A percentile compares a stretch with the other conserved stretches of the same genome.
These are phyloP conservation scores for Nigrospora oryzae DNA, from an alignment of 2,329 filamentous ascomycete species.

Conservation along the genomic window DNA sequence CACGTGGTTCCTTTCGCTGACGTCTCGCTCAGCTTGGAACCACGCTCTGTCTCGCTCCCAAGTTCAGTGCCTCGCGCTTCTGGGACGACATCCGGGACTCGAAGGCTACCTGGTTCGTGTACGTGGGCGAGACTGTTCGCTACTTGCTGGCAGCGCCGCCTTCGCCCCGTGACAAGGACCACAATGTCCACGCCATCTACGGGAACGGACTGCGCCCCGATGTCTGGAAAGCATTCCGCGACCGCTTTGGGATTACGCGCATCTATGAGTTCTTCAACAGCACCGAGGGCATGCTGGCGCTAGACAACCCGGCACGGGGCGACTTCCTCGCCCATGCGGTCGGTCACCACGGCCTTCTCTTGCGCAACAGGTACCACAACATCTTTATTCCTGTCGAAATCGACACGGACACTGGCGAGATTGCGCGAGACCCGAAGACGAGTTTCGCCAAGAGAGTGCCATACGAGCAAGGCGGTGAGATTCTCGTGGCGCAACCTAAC, in stretches of 20 bases:
- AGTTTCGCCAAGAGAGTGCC: slow-evolving; percentile 56
- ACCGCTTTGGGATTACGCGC: slow-evolving; percentile 53
- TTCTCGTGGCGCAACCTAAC: slow-evolving; percentile 50
- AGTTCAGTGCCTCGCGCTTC: slow-evolving; percentile 62
- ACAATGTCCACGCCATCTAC: slow-evolving; percentile 50
- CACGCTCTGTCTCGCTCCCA: slow-evolving; percentile 54
- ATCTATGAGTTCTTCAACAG: slow-evolving; percentile 73
- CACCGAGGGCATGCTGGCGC: slow-evolving; percentile 59
- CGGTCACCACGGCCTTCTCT: slow-evolving; percentile 61
- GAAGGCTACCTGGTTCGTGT: slow-evolving; percentile 62
- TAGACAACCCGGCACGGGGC: slow-evolving; percentile 52
- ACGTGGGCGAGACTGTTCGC: slow-evolving; percentile 69
- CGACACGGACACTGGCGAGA: slow-evolving; percentile 59
- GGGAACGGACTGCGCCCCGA: slow-evolving; percentile 63
- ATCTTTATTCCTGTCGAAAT: slow-evolving; percentile 58
- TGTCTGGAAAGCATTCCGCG: slow-evolving; percentile 56
- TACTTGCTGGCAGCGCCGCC: slow-evolving; percentile 64
- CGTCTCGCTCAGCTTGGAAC: slow-evolving; percentile 23
- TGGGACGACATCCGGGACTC: slow-evolving; percentile 65
- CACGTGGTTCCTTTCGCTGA: slow-evolving; percentile 6
- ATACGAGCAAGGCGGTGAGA: slow-evolving; percentile 66
- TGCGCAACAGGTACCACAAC: slow-evolving; percentile 43
- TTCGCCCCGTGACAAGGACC: slow-evolving; percentile 49
- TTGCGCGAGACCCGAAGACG: slow-evolving; percentile 56
- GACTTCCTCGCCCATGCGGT: slow-evolving; percentile 57